phyloP scores from a whole-genome alignment of 305 asterid genomes.

The Fraxinus velutina region DNA sequence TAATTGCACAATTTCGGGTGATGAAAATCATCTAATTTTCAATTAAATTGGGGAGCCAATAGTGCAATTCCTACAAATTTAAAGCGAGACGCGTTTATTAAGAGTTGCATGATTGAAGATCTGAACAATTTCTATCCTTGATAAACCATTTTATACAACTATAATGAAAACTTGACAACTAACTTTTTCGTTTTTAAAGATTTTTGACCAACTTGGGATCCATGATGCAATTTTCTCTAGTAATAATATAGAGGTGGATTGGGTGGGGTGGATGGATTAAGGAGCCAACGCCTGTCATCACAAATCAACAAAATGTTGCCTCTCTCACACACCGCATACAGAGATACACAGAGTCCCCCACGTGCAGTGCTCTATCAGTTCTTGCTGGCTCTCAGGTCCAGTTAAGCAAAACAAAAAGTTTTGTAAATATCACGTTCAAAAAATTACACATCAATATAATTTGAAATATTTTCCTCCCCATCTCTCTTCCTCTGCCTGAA shows the following conservation, averaged over 20 bases:
- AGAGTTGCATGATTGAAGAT: neutral
- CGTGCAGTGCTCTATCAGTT: constrained; percentile 71
- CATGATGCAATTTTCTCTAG: neutral
- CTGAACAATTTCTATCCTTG: neutral
- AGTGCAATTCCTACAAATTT: neutral
- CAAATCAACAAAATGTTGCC: constrained; percentile 23
- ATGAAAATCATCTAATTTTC: neutral
- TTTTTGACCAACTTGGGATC: neutral
- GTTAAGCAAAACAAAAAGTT: constrained; percentile 39
- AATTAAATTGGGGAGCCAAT: neutral
- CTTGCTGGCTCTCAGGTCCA: constrained; percentile 43
- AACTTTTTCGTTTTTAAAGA: neutral
- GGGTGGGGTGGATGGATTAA: constrained; percentile 22
- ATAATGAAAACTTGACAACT: neutral
- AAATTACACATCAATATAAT: constrained; percentile 4
- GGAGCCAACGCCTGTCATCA: constrained; percentile 28
- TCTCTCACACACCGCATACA: constrained; percentile 12
- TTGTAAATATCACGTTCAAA: constrained; percentile 41
- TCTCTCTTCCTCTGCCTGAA: constrained; percentile 15
- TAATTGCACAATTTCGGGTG: neutral
- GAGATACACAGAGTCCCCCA: constrained; percentile 38
- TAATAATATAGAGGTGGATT: constrained; percentile 36
- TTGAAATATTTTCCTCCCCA: neutral
- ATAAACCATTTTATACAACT: neutral
- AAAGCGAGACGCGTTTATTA: neutral